Conservation (phyloP, 2,329 filamentous ascomycete genomes). For the Beauveria rudraprayagi region DNA sequence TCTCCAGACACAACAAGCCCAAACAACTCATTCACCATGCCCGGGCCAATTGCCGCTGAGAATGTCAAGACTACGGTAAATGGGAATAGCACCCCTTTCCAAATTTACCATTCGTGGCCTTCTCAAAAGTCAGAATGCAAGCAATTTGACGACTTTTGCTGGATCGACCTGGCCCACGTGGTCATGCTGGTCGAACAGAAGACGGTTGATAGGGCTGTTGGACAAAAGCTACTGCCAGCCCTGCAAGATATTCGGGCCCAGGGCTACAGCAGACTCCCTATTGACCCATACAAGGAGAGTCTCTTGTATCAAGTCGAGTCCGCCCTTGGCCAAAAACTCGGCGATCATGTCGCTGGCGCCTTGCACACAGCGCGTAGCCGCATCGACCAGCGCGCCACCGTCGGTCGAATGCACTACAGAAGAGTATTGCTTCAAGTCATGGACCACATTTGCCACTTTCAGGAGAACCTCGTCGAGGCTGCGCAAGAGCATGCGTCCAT, state of each 20-base stretch:
- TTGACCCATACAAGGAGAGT: constrained; percentile 11
- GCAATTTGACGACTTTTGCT: constrained; percentile 13
- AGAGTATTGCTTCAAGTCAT: constrained; percentile 8
- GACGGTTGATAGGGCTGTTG: not conserved
- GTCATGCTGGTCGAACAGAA: constrained; percentile 14
- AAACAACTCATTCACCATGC: not conserved
- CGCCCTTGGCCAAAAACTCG: constrained; percentile 4
- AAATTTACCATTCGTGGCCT: constrained; percentile 12
- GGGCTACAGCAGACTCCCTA: constrained; percentile 6
- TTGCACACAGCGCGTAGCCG: constrained; percentile 14
- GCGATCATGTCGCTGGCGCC: constrained; percentile 13
- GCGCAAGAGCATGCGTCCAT: not conserved
- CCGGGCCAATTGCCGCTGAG: not conserved
- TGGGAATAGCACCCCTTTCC: not conserved
- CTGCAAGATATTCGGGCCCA: constrained; percentile 8
- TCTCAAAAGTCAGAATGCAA: constrained; percentile 12
- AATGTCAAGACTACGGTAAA: not conserved
- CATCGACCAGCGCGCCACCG: constrained; percentile 14
- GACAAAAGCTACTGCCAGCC: constrained; percentile 6
- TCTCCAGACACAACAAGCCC: not conserved
- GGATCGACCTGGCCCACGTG: constrained; percentile 14
- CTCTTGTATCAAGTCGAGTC: constrained; percentile 9
- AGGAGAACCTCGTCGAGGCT: constrained; percentile 5
- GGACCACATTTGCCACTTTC: constrained; percentile 6
- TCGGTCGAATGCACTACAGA: constrained; percentile 11